Evolutionary conservation across 2,329 filamentous ascomycete species (phyloP), one percentile per base, ranked within the genome.

Genomic region (Fusarium dimerum): DNA sequence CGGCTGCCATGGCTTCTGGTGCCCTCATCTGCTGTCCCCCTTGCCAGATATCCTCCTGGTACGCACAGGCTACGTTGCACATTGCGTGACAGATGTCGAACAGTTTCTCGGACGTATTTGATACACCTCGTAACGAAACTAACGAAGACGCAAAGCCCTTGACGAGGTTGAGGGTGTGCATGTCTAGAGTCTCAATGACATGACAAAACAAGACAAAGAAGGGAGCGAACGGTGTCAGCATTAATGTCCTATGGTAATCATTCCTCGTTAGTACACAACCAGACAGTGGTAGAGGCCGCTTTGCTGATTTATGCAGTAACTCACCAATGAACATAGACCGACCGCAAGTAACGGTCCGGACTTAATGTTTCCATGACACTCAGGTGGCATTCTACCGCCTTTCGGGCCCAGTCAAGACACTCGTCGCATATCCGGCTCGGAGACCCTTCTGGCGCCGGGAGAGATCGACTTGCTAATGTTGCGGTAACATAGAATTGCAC

Each of bases 11-110:
- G 10, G 10, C 32, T 36, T 36, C 32, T 36, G 32, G 32, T 10
- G 9, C 13, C 32, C 32, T 36, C 32, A 36, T 12, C 32, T 36
- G 32, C 13, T 36, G 32, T 3, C 32, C 32, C 10, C 13, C 32
- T 36, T 36, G 32, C 32, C 32, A 36, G 10, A 36, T 15, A 36
- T 36, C 32, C 32, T 36, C 32, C 32, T 36, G 32, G 32, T 36
- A 36, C 9, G 32, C 32, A 36, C 32, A 36, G 8, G 84, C 83
- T 11, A 87, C 81, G 48, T 81, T 80, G 53, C 78, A 76, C 63
- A 87, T 82, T 18, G 86, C 78, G 36, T 80, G 76, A 57, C 81
- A 86, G 32, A 88, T 76, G 12, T 77, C 79, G 62, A 84, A 79
- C 10, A 88, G 73, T 62, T 83, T 84, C 18, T 80, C 77, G 6